Conservation (phyloP, 139 green algal genomes). For the Chlorella sp. region DNA sequence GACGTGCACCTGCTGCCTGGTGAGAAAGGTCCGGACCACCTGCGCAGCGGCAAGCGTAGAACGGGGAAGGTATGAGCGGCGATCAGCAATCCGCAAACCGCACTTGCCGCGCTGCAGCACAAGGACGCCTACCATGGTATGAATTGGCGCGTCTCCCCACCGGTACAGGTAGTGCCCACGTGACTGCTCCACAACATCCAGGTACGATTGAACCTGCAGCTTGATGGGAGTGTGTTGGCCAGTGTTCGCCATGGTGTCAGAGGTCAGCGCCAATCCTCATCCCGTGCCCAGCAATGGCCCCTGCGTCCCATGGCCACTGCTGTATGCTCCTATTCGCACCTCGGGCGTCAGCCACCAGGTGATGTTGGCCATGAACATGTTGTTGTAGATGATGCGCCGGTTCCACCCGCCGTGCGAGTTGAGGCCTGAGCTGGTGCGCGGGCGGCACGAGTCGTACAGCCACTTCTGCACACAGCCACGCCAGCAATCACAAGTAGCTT, state of each 20-base stretch:
- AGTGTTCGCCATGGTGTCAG: not conserved
- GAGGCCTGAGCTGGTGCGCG: not conserved
- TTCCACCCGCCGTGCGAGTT: conserved; percentile 8
- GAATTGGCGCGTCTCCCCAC: conserved; percentile 7
- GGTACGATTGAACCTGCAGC: conserved; percentile 10
- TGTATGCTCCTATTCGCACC: too few species aligned
- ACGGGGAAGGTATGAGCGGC: not conserved
- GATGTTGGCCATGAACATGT: conserved; percentile 14
- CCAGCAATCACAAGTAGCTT: too few species aligned
- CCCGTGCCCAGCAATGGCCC: too few species aligned
- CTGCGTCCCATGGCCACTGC: too few species aligned
- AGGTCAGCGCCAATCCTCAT: not conserved
- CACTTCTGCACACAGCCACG: conserved; percentile 2
- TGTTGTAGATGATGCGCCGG: conserved; percentile 10
- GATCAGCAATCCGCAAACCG: not conserved
- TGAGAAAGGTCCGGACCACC: conserved; percentile 8
- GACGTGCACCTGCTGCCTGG: not conserved
- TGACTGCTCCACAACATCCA: not conserved
- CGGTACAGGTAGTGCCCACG: conserved; percentile 5
- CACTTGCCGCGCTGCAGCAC: not conserved
- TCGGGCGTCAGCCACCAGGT: conserved; percentile 5
- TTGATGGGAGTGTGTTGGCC: not conserved
- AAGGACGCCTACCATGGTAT: conserved; percentile 4
- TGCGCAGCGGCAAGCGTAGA: conserved; percentile 1
- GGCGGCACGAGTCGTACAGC: conserved; percentile 4